Evolutionary conservation across 768 basidiomycete species (phyloP).

Genomic region (Leccinum uliginosum): DNA sequence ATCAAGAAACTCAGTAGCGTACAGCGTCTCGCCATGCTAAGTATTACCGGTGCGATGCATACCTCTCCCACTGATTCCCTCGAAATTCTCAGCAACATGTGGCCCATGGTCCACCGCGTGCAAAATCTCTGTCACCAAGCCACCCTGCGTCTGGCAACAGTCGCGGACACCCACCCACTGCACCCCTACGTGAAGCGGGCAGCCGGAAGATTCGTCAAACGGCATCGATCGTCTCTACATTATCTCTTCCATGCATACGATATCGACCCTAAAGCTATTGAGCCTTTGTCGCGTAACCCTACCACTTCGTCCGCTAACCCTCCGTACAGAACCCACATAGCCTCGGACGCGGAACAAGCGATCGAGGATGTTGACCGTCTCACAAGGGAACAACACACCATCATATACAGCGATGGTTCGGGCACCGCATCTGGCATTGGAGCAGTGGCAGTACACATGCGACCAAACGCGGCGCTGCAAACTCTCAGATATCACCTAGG

Average conservation of each 20-base stretch:
- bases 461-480: too few species aligned
- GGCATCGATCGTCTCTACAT: not conserved
- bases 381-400: too few species aligned
- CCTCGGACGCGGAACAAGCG: not conserved
- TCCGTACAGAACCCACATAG: not conserved
- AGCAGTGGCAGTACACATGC: not conserved
- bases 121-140: not conserved
- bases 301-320: too few species aligned
- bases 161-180: not conserved
- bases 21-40: not conserved
- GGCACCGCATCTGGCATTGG: not conserved
- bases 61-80: not conserved
- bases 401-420: not conserved
- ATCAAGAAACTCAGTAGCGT: not conserved
- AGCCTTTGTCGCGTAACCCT: not conserved
- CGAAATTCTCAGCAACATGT: not conserved
- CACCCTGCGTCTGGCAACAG: not conserved
- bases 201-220: too few species aligned
- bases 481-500: not conserved
- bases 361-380: too few species aligned
- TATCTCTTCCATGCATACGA: not conserved
- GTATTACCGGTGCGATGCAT: not conserved
- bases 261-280: not conserved
- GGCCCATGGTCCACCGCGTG: not conserved
- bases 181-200: not conserved